These are phyloP conservation scores for Populus tremula DNA, from an alignment of 345 rosid genomes.

Conservation along the genomic window DNA sequence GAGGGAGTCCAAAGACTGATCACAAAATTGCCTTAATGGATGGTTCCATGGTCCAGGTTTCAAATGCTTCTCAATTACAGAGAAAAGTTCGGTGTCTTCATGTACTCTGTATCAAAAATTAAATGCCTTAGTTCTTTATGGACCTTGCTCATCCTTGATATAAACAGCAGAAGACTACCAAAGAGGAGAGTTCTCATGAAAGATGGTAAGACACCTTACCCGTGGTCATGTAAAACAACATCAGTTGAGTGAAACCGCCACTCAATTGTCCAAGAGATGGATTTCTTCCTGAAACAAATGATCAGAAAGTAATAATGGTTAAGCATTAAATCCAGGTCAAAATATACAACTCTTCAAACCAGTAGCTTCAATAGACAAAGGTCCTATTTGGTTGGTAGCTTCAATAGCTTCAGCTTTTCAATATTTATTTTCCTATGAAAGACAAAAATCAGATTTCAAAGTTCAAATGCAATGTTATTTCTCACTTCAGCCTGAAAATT, in stretches of 20 bases:
- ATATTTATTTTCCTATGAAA: no score
- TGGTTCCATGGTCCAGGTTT: slow-evolving; percentile 75
- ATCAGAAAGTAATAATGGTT: neutral
- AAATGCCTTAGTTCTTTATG: slow-evolving; percentile 4
- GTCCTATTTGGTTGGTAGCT: no score
- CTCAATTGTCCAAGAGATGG: slow-evolving; percentile 82
- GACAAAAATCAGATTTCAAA: no score
- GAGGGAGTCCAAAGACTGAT: slow-evolving; percentile 54
- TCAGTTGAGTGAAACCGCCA: slow-evolving; percentile 80
- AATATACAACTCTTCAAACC: neutral
- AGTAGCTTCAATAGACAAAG: neutral
- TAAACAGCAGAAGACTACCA: neutral
- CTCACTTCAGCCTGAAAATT: neutral
- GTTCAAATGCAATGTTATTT: no score
- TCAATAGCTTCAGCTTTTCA: no score
- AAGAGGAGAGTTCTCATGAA: neutral
- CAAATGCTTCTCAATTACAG: slow-evolving; percentile 67
- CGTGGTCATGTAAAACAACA: slow-evolving; percentile 60
- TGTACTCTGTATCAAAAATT: slow-evolving; percentile 44
- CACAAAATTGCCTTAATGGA: slow-evolving; percentile 56
- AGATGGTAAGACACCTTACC: slow-evolving; percentile 38
- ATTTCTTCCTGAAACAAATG: slow-evolving; percentile 48
- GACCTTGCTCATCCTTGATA: neutral
- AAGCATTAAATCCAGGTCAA: neutral
- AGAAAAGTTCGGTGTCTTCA: slow-evolving; percentile 56